phyloP scores from a whole-genome alignment of 2,329 filamentous ascomycete species.

The Alternaria incomplexa region DNA sequence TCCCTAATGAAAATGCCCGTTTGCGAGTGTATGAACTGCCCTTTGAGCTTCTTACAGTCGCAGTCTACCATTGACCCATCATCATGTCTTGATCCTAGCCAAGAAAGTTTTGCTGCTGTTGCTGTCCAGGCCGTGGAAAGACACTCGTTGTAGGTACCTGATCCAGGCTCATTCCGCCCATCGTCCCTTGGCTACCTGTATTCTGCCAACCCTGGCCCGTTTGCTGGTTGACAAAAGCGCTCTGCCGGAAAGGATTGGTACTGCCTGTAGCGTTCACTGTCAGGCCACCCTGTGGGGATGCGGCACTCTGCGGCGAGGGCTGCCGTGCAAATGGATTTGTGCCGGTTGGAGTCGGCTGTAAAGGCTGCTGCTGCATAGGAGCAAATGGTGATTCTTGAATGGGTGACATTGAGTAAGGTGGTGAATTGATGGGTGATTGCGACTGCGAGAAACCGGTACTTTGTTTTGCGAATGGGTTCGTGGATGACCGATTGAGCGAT shows the following conservation, averaged over 20 bases:
- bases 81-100: constrained; percentile 20
- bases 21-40: background rate
- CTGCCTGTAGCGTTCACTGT: constrained; percentile 81
- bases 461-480: constrained; percentile 84
- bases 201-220: constrained; percentile 91
- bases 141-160: constrained; percentile 79
- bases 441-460: constrained; percentile 38
- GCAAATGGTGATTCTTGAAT: constrained; percentile 44
- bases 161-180: constrained; percentile 75
- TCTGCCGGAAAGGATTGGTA: constrained; percentile 95
- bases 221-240: constrained; percentile 84
- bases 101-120: constrained; percentile 36
- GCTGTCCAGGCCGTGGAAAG: constrained; percentile 78
- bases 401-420: constrained; percentile 34
- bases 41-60: background rate
- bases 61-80: background rate
- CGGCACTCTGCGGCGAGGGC: constrained; percentile 48
- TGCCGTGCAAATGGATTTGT: constrained; percentile 74
- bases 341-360: constrained; percentile 67
- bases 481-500: constrained; percentile 67
- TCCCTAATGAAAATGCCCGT: constrained; percentile 3
- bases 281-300: constrained; percentile 44
- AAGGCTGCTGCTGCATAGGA: constrained; percentile 42
- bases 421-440: constrained; percentile 32
- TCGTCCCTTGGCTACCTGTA: constrained; percentile 72